Conservation (phyloP, 2,329 filamentous ascomycete genomes). For the Pseudopyricularia javanii region DNA sequence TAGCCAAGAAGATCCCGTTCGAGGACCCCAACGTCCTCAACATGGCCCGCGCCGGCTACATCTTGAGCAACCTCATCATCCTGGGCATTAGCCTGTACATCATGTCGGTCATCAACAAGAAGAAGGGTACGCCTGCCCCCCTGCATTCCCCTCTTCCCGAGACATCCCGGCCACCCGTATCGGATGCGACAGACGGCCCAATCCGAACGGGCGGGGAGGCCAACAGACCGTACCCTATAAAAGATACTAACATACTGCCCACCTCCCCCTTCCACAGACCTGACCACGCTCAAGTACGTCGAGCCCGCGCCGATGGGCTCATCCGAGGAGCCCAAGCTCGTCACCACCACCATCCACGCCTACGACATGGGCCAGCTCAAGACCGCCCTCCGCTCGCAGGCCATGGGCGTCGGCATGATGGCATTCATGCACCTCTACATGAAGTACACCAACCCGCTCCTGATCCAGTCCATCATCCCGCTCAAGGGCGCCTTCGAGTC, state of each 20-base stretch:
- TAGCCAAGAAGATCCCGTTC: constrained; percentile 89
- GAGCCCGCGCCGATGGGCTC: constrained; percentile 91
- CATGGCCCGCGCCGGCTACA: constrained; percentile 40
- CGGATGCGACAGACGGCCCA: no score
- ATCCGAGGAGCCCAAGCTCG: constrained; percentile 85
- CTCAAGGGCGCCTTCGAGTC: constrained; percentile 91
- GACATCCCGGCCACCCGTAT: no score
- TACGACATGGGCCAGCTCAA: constrained; percentile 86
- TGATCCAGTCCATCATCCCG: constrained; percentile 98
- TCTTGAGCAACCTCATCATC: constrained; percentile 67
- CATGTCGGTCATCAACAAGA: constrained; percentile 77
- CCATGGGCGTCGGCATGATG: constrained; percentile 98
- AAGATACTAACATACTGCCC: neutral
- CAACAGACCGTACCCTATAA: no score
- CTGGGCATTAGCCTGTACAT: constrained; percentile 74
- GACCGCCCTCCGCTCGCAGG: constrained; percentile 73
- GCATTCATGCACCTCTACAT: constrained; percentile 97
- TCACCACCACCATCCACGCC: constrained; percentile 91
- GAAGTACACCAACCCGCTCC: constrained; percentile 97
- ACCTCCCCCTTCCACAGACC: constrained; percentile 46
- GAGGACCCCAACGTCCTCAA: constrained; percentile 61
- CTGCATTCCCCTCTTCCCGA: neutral
- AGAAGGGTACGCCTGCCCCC: constrained; percentile 65
- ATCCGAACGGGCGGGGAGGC: no score
- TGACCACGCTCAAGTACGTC: constrained; percentile 97